phyloP scores from a whole-genome alignment of 2,329 filamentous ascomycete genomes.

The Fusarium pseudocircinatum region DNA sequence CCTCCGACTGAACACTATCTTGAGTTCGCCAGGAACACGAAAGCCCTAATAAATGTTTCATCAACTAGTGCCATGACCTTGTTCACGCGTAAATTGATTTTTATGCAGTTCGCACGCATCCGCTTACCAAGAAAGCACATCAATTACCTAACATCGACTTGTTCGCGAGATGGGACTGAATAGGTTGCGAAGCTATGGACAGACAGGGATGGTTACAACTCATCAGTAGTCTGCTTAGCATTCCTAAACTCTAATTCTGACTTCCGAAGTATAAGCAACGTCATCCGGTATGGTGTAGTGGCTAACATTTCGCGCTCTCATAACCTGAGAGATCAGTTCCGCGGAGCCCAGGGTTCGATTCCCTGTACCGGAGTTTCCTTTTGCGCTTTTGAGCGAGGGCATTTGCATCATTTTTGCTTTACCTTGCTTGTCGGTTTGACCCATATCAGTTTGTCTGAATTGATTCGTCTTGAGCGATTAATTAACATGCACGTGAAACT shows the following conservation, averaged over 20 bases:
- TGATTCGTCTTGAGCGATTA: background rate
- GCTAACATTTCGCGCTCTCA: slow-evolving; percentile 49
- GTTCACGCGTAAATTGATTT: accelerated
- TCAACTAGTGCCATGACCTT: accelerated
- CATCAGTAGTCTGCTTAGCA: no score
- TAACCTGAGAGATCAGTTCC: slow-evolving; percentile 38
- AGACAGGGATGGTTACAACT: no score
- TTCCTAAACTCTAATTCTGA: accelerated
- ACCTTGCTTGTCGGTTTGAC: no score
- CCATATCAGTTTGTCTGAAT: no score
- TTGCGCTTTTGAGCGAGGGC: accelerated
- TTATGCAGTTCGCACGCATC: accelerated
- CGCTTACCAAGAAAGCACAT: accelerated
- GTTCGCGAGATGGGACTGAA: no score
- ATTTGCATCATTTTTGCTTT: no score
- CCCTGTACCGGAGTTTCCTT: slow-evolving; percentile 40
- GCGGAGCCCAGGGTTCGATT: slow-evolving; percentile 44
- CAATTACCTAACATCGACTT: no score
- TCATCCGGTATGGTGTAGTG: slow-evolving; percentile 49
- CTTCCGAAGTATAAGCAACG: accelerated
- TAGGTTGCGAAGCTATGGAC: no score
- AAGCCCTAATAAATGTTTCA: accelerated
- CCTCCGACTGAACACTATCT: background rate
- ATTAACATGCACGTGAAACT: accelerated
- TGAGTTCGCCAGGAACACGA: accelerated